Conservation (phyloP, 805 yeast genomes). For the Candida golubevii region DNA sequence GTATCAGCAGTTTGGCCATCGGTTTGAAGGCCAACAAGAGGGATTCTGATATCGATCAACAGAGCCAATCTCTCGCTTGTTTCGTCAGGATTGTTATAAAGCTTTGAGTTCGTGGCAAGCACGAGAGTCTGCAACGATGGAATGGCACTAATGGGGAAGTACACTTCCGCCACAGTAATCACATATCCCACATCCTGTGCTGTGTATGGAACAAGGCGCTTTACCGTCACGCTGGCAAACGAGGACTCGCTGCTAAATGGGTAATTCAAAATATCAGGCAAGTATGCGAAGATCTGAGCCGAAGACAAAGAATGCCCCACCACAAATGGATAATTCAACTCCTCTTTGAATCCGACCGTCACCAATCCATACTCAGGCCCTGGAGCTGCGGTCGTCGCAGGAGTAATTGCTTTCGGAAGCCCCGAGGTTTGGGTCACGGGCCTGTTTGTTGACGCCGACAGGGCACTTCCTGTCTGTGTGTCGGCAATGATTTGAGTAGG, state of each 20-base stretch:
- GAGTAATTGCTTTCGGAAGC: slow-evolving; percentile 76
- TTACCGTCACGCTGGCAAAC: slow-evolving; percentile 48
- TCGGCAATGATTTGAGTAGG: slow-evolving; percentile 33
- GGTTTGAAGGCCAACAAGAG: slow-evolving; percentile 43
- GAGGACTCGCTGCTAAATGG: slow-evolving; percentile 46
- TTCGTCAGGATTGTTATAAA: slow-evolving; percentile 57
- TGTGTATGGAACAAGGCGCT: slow-evolving; percentile 71
- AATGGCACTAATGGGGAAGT: slow-evolving; percentile 60
- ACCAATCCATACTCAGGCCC: slow-evolving; percentile 49
- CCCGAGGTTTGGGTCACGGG: slow-evolving; percentile 36
- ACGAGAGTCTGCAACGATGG: slow-evolving; percentile 47
- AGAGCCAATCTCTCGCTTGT: slow-evolving; percentile 55
- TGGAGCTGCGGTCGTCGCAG: slow-evolving; percentile 47
- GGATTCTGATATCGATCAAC: slow-evolving; percentile 70
- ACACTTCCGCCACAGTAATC: slow-evolving; percentile 84
- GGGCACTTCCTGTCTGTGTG: slow-evolving; percentile 12
- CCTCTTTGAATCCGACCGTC: slow-evolving; percentile 72
- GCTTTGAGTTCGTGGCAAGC: slow-evolving; percentile 45
- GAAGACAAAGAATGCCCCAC: slow-evolving; percentile 68
- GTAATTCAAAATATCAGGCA: slow-evolving; percentile 66
- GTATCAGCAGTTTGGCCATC: slow-evolving; percentile 9
- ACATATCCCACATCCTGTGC: slow-evolving; percentile 52
- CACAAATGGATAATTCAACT: slow-evolving; percentile 81
- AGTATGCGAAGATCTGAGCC: slow-evolving; percentile 79
- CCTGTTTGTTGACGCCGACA: slow-evolving; percentile 5